Percentiles rank a stretch among this genome's conserved stretches.
phyloP scores from a whole-genome alignment of 192 early-diverging fungal species.

The Coemansia sp. region DNA sequence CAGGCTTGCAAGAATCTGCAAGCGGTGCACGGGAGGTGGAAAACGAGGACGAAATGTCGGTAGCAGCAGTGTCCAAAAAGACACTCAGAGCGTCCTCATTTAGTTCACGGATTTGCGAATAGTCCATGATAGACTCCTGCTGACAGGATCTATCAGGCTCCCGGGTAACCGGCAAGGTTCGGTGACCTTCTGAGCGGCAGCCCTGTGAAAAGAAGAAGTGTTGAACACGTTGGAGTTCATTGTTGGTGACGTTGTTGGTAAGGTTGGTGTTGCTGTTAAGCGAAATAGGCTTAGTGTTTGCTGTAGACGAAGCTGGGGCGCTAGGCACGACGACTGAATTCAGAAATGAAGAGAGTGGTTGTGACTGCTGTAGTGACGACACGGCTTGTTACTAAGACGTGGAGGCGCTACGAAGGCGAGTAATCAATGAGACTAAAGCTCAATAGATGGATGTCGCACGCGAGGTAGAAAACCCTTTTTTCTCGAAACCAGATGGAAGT shows the following conservation, averaged over 20 bases:
- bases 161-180: conserved; percentile 10
- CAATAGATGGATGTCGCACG: not conserved
- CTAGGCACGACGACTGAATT: conserved; percentile 19
- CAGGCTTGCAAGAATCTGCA: conserved; percentile 4
- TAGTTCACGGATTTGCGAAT: conserved; percentile 9
- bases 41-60: not conserved
- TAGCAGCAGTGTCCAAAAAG: conserved; percentile 21
- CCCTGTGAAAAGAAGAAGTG: conserved; percentile 51
- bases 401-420: conserved; percentile 13
- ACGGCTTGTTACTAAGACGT: conserved; percentile 15
- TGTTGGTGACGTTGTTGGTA: not conserved
- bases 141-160: not conserved
- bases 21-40: not conserved
- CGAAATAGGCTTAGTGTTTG: conserved; percentile 11
- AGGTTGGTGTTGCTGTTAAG: conserved; percentile 3
- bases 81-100: conserved; percentile 23
- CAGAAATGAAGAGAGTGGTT: conserved; percentile 20
- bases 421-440: not conserved
- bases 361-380: conserved; percentile 30
- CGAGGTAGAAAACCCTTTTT: not conserved
- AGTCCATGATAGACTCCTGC: conserved; percentile 6
- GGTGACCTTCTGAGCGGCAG: conserved; percentile 42
- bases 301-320: conserved; percentile 3
- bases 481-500: too few species aligned
- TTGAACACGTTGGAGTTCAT: conserved; percentile 4